phyloP scores from a whole-genome alignment of 164 flowering plant genomes.

The Sedum album region DNA sequence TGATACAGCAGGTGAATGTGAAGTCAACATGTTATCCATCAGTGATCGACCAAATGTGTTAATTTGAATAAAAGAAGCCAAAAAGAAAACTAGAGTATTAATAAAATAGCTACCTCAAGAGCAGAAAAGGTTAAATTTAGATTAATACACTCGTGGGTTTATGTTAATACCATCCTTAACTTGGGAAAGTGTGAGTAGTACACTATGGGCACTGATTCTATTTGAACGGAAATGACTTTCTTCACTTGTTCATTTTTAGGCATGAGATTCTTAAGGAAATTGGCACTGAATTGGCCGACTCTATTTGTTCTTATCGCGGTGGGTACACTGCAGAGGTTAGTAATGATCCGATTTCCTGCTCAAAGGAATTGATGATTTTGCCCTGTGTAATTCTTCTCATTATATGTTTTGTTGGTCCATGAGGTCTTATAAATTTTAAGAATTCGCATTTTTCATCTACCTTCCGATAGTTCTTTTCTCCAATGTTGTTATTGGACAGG shows the following conservation, averaged over 20 bases:
- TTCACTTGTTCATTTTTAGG: constrained; percentile 27
- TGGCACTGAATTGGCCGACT: constrained; percentile 56
- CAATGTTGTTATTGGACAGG: constrained; percentile 35
- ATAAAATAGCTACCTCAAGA: too few relatives aligned
- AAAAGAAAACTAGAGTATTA: not conserved
- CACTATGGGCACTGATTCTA: not conserved
- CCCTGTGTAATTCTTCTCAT: not conserved
- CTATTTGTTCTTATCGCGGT: constrained; percentile 71
- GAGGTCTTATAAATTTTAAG: not conserved
- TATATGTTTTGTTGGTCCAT: not conserved
- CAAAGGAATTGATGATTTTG: not conserved
- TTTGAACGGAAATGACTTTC: not conserved
- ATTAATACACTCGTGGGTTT: not conserved
- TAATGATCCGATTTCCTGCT: constrained; percentile 9
- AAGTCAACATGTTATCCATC: not conserved
- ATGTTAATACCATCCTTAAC: not conserved
- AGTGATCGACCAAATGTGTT: not conserved
- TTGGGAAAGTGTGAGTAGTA: not conserved
- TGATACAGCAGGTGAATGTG: not conserved
- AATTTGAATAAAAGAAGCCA: not conserved
- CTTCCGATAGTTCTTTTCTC: not conserved
- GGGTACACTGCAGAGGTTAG: constrained; percentile 81
- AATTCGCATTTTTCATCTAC: not conserved
- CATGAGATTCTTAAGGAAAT: constrained; percentile 80
- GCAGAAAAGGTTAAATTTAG: not conserved